Conservation (phyloP, 257 asterid genomes). For the Solanum verrucosum region DNA sequence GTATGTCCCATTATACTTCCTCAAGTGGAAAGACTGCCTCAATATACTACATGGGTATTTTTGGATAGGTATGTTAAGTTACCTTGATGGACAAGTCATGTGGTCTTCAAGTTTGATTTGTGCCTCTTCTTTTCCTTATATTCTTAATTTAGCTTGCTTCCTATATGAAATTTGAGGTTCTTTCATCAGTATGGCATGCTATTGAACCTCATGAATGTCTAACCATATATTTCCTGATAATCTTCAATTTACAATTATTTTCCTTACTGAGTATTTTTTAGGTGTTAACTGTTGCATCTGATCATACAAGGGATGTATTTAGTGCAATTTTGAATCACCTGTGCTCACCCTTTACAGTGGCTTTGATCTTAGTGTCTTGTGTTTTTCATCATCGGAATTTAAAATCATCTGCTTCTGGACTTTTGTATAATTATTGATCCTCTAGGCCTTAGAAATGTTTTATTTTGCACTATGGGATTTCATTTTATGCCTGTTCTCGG, state of each 20-base stretch:
- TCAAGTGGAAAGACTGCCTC: conserved; percentile 54
- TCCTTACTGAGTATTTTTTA: background rate
- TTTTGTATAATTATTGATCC: background rate
- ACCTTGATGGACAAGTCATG: background rate
- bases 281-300: background rate
- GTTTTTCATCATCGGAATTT: background rate
- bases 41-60: conserved; percentile 80
- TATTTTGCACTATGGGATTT: background rate
- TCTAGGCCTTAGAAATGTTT: background rate
- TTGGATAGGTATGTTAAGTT: conserved; percentile 62
- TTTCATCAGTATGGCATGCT: background rate
- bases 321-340: background rate
- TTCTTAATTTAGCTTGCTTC: background rate
- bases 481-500: background rate
- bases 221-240: background rate
- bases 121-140: background rate
- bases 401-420: background rate
- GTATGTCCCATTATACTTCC: conserved; percentile 82
- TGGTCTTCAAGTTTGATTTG: background rate
- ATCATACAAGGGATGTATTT: background rate
- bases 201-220: background rate
- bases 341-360: background rate
- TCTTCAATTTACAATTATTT: background rate
- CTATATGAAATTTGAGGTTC: background rate
- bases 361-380: background rate